Evolutionary conservation across 495 filamentous ascomycete genomes (phyloP).

Genomic region (Trichoderma parareesei): DNA sequence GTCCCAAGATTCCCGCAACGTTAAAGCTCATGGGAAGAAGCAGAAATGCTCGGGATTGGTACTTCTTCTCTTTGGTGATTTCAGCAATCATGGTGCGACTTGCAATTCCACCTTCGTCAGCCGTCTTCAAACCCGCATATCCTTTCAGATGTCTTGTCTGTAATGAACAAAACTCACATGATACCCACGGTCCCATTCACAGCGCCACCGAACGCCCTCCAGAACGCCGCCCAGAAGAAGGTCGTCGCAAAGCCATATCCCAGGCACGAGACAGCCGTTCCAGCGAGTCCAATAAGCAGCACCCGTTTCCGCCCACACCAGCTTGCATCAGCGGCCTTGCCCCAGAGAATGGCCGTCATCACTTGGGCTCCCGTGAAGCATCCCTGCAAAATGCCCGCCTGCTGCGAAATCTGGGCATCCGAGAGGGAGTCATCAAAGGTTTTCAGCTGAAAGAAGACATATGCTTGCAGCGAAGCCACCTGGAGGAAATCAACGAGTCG

Average conservation of each 20-base stretch:
- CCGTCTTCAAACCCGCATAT: not conserved
- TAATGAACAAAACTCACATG: constrained; percentile 4
- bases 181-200: constrained; percentile 13
- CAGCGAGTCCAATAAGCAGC: constrained; percentile 63
- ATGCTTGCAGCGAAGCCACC: constrained; percentile 34
- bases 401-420: constrained; percentile 61
- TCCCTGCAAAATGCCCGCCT: constrained; percentile 70
- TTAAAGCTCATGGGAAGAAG: constrained; percentile 79
- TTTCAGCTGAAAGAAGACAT: constrained; percentile 73
- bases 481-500: constrained; percentile 54
- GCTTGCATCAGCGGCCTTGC: constrained; percentile 62
- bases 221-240: not conserved
- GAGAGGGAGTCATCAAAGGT: constrained; percentile 58
- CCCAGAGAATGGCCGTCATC: constrained; percentile 77
- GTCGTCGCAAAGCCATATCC: constrained; percentile 13
- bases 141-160: not conserved
- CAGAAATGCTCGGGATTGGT: constrained; percentile 68
- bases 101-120: not conserved
- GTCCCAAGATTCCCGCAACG: constrained; percentile 65
- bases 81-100: constrained; percentile 77
- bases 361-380: constrained; percentile 79
- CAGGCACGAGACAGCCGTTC: constrained; percentile 40
- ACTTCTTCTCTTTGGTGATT: constrained; percentile 52
- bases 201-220: constrained; percentile 11
- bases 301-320: constrained; percentile 68